Conservation (phyloP, 1,284 basidiomycete genomes). For the Malassezia dermatis region DNA sequence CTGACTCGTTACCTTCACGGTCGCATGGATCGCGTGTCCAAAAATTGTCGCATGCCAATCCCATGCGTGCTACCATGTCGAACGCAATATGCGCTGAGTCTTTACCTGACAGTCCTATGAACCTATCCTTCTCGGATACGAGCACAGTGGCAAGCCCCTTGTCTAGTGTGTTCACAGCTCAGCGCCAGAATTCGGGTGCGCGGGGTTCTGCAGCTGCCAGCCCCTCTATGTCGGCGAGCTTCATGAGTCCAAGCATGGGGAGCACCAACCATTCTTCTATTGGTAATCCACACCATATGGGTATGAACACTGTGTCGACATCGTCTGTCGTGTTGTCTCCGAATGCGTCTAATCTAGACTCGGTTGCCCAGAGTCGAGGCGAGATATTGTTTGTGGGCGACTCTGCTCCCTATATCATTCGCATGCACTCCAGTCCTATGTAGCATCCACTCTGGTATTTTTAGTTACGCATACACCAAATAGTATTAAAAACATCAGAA, state of each 20-base stretch:
- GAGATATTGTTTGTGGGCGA: slow-evolving; percentile 45
- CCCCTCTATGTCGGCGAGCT: not conserved
- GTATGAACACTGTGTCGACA: not conserved
- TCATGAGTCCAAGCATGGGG: not conserved
- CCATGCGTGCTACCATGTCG: not conserved
- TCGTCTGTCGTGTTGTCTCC: not conserved
- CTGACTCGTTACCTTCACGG: slow-evolving; percentile 53
- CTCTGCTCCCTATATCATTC: slow-evolving; percentile 34
- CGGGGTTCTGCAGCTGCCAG: not conserved
- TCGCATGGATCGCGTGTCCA: not conserved
- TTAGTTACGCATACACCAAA: too few species aligned
- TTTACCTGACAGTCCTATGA: not conserved
- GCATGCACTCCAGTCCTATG: slow-evolving; percentile 2
- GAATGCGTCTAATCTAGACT: slow-evolving; percentile 37
- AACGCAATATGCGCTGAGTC: not conserved
- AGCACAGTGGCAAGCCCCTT: not conserved
- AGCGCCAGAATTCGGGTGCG: not conserved
- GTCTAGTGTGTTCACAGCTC: not conserved
- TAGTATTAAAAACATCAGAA: too few species aligned
- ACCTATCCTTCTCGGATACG: not conserved
- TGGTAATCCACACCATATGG: not conserved
- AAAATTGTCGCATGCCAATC: not conserved
- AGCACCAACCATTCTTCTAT: not conserved
- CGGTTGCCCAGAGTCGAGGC: slow-evolving; percentile 34
- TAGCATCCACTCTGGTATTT: not conserved